Percentiles rank a stretch among this genome's conserved stretches.
These are phyloP conservation scores for Plasmodium relictum DNA, from an alignment of 169 alveolate species.

Conservation along the genomic window DNA sequence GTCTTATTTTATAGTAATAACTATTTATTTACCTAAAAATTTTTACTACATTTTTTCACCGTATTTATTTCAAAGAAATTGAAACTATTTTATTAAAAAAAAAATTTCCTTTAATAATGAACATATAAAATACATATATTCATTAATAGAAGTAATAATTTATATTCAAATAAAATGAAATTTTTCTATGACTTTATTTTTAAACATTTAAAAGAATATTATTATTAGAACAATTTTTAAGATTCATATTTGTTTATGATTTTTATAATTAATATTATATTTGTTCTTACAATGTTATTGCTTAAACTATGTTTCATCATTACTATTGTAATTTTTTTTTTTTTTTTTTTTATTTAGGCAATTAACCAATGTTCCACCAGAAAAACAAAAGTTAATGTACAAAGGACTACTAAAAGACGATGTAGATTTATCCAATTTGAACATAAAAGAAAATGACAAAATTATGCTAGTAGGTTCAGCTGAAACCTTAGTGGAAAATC, in stretches of 20 bases:
- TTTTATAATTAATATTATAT: neutral
- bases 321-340: neutral
- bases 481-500: conserved; percentile 87
- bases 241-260: neutral
- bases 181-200: neutral
- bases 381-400: conserved; percentile 92
- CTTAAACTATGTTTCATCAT: neutral
- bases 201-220: too few relatives aligned
- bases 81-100: too few relatives aligned
- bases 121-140: neutral
- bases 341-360: conserved; percentile 76
- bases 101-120: too few relatives aligned
- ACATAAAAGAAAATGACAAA: conserved; percentile 87
- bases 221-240: neutral
- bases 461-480: conserved; percentile 95
- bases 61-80: too few relatives aligned
- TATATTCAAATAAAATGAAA: neutral
- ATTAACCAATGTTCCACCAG: conserved; percentile 94
- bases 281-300: neutral
- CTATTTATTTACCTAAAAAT: too few relatives aligned
- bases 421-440: conserved; percentile 85
- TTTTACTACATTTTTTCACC: too few relatives aligned
- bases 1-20: too few relatives aligned
- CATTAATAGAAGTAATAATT: neutral
- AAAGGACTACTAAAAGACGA: conserved; percentile 90